These are phyloP conservation scores for Monosporascus sp. DNA, from an alignment of 2,329 filamentous ascomycete genomes.

Conservation along the genomic window DNA sequence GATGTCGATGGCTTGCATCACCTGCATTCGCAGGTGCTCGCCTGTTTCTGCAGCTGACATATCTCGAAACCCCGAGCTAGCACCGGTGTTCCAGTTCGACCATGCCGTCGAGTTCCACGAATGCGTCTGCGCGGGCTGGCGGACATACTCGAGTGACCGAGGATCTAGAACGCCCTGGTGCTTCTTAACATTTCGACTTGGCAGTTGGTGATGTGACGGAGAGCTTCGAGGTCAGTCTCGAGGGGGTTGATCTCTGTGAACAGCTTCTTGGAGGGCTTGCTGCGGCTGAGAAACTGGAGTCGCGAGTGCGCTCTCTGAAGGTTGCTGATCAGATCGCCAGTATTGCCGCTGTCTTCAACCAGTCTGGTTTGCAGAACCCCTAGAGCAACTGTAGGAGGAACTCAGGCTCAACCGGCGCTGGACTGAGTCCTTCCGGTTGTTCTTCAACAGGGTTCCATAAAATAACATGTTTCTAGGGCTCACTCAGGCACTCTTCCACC, in stretches of 20 bases:
- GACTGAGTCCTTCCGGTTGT: neutral
- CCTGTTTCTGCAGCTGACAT: too few species aligned
- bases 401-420: neutral
- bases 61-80: too few species aligned
- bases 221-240: neutral
- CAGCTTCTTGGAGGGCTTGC: neutral
- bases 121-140: too few species aligned
- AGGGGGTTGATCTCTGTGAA: neutral
- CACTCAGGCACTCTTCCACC: neutral
- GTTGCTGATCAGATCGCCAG: neutral
- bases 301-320: neutral
- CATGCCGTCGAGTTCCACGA: too few species aligned
- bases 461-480: neutral
- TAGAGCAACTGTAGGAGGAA: neutral
- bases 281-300: neutral
- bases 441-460: neutral
- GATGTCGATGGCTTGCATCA: conserved; percentile 9
- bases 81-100: too few species aligned
- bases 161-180: neutral
- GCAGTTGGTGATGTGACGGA: neutral
- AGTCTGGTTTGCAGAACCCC: neutral
- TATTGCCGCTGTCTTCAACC: neutral
- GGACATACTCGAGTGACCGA: neutral
- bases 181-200: neutral
- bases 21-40: too few species aligned